A percentile compares a stretch with the other conserved stretches of the same genome.
phyloP scores from a whole-genome alignment of 2,329 filamentous ascomycete species.

The Alternaria gansuensis region DNA sequence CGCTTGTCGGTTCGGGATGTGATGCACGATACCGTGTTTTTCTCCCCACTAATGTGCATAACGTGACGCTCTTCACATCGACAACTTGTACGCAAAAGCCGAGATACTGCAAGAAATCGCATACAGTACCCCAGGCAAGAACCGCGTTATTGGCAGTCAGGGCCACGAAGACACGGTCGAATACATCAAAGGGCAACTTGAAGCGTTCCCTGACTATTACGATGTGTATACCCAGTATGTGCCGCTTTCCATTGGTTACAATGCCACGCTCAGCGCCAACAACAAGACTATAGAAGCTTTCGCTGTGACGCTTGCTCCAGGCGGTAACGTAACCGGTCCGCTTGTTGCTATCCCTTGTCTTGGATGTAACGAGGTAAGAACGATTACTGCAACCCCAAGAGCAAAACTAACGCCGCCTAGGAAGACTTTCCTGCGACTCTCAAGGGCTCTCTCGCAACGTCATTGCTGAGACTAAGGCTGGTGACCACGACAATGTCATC shows the following conservation, averaged over 20 bases:
- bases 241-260: conserved; percentile 33
- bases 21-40: background rate
- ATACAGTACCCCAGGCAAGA: conserved; percentile 52
- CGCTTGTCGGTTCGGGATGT: conserved; percentile 41
- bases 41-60: conserved; percentile 4
- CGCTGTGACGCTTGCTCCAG: conserved; percentile 43
- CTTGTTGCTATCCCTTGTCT: conserved; percentile 47
- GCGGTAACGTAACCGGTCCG: conserved; percentile 42
- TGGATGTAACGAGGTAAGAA: conserved; percentile 46
- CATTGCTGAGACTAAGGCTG: conserved; percentile 66
- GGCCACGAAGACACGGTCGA: conserved; percentile 54
- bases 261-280: conserved; percentile 43
- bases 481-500: conserved; percentile 67
- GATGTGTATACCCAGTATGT: conserved; percentile 47
- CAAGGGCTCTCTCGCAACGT: conserved; percentile 73
- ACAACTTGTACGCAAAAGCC: conserved; percentile 42
- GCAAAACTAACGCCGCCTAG: conserved; percentile 21
- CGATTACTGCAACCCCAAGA: background rate
- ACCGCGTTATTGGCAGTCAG: conserved; percentile 53
- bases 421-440: conserved; percentile 70
- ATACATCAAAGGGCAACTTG: conserved; percentile 48
- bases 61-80: conserved; percentile 36
- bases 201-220: conserved; percentile 50
- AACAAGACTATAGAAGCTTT: conserved; percentile 40
- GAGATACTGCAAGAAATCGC: conserved; percentile 51